These are phyloP conservation scores for Clavariopsis aquatica DNA, from an alignment of 495 filamentous ascomycete species.

Conservation along the genomic window DNA sequence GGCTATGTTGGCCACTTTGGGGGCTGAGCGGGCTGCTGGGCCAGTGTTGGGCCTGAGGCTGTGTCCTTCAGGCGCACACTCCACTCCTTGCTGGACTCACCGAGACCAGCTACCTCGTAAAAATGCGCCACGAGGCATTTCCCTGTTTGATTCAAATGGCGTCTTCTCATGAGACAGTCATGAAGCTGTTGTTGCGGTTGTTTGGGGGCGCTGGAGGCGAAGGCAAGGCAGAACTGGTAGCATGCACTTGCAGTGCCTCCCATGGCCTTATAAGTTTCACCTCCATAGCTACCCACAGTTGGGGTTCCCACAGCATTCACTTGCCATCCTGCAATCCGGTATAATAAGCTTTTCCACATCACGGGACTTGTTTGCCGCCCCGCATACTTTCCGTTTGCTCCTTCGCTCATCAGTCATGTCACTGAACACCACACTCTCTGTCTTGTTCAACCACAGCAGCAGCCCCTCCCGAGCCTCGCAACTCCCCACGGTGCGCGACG, in stretches of 20 bases:
- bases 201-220: neutral
- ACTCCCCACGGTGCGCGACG: neutral
- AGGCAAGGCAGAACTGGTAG: slow-evolving; percentile 1
- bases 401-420: slow-evolving; percentile 6
- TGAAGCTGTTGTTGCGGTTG: neutral
- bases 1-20: neutral
- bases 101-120: too few relatives aligned
- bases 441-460: slow-evolving; percentile 6
- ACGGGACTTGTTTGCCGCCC: neutral
- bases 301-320: neutral
- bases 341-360: slow-evolving; percentile 3
- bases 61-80: slow-evolving; percentile 1
- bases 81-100: neutral
- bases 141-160: neutral
- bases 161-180: neutral
- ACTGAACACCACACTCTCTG: neutral
- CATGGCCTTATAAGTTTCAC: neutral
- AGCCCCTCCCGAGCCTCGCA: slow-evolving; percentile 10
- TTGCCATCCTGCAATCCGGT: too few relatives aligned
- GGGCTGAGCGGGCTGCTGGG: neutral
- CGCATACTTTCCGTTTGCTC: slow-evolving; percentile 1
- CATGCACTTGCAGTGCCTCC: neutral
- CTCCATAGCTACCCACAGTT: neutral
- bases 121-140: neutral
- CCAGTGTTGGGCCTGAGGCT: slow-evolving; percentile 1